Base-by-base conservation (phyloP, 2,329 filamentous ascomycete genomes). In the Dryadomyces quercivorus region DNA sequence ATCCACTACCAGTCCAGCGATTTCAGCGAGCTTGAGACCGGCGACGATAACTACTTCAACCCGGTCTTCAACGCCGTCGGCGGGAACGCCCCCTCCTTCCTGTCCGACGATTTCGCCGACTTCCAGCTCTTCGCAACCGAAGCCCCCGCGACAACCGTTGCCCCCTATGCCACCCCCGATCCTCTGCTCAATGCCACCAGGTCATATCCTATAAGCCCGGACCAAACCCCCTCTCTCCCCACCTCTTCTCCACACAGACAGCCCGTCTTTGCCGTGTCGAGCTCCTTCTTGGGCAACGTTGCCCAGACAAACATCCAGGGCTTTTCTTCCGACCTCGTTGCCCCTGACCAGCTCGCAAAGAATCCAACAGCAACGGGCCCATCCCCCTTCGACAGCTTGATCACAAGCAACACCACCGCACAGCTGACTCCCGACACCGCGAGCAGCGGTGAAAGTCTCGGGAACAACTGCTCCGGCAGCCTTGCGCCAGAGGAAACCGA, bases 371-470 rank as follows among this genome's bases (percentile, higher is more conserved):
- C 68, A 3, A 61, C 61, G 2, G 64, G 67, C 16, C 55, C 61
- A 63, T 48, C 62, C 61, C 57, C 65, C 1, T 48, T 55, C 21
- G 45, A 56, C 22, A 46, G 51, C 15, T 56, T 59, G 54, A 50
- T 48, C 10, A 45, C 52, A 59, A 63, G 57, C 52, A 66, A 61
- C 61, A 61, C 43, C 3, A 53, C 52, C 12, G 50, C 56, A 5
- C 70, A 77, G 59, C 65, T 75, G 42, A 79, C 77, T 1, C 75
- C 75, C 5, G 72, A 74, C 50, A 72, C 72, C 18, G 75, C 72
- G 60, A 73, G 69, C 56, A 77, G 71, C 59, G 72, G 71, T 50
- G 69, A 67, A 53, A 58, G 56, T 48, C 26, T 54, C 4, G 54
- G 50, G 9, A 54, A 50, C 46, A 52, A 50, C 56, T 57, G 55